Base-by-base conservation (phyloP, 78 protist genomes). In the Chrysochromulina parva region DNA sequence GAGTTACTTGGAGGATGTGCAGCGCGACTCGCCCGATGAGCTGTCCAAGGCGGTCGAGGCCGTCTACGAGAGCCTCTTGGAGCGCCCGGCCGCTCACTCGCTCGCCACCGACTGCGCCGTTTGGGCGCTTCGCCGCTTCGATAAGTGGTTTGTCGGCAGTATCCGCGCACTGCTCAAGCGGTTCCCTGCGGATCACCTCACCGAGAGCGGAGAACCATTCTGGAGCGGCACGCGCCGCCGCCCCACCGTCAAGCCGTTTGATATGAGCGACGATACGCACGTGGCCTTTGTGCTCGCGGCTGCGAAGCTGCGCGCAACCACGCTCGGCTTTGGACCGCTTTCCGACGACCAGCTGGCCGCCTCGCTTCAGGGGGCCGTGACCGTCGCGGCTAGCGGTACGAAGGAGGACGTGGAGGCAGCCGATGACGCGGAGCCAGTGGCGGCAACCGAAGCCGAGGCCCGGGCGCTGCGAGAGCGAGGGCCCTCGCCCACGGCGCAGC, bases 141-240 rank as follows among this genome's bases (percentile, higher is more conserved):
- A 81, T 11, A 90, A 20, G 38, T 0, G 20, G 14, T 95, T 94
- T 65, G 47, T 14, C 26, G 22, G 48, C 16, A 6, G 28, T 11
- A 20, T 58, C 50, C 14, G 11, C 9, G 78, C 48, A 2, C 69
- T 58, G 22, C 60, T 85, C 17, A 48, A 22, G 26, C 47, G 1
- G 73, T 20, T 58, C 73, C 89, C 89, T 6, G 24, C 73, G 19
- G 89, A 58, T 10, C 53, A 52, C 54, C 47, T 71, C 47, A 81
- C 88, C 47, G 50, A 71, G 57, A 14, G 26, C 14, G 95, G 95
- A 1, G 4, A 0, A 2, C 95, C 94, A 20, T 98, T 97, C 92
- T 98, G 99, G 99, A 60, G 96, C 19, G 98, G 97, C 24, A 88
- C 98, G 76, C 97, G 97, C 94, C 93, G 98, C 60, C 76, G 91